Evolutionary conservation across 805 yeast genomes (phyloP), one percentile per base, ranked within the genome.

Genomic region (Kodamaea nitidulidarum): DNA sequence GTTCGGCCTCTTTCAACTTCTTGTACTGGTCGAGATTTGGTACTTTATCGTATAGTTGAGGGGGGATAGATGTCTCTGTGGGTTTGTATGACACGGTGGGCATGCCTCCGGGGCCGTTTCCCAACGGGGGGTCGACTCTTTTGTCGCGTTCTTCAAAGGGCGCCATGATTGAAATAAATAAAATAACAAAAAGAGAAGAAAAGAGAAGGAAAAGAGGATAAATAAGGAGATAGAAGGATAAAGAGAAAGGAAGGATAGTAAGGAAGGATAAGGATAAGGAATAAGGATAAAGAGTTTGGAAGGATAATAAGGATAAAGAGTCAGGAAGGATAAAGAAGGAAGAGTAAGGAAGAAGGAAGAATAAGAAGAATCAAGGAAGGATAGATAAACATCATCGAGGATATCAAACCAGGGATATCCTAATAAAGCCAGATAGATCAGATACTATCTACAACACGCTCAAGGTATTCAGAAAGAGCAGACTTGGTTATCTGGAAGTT

Each of bases 1-100:
- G 75, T 59, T 93, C 98, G n/a, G 90, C 87, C 7, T 84, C 88
- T 47, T 76, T 74, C 33, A 91, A 68, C 39, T 79, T 73, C 52
- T 83, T 76, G 60, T 85, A 86, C 41, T 80, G 66, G 14, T 73
- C 78, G n/a, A 87, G 80, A 52, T 87, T 86, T 5, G 91, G 88
- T 6, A 85, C 56, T 39, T 62, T 60, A 30, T 57, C 58, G 48
- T 66, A 65, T 32, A 69, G 54, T 15, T 46, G 48, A 1, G 60
- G 49, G 2, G 74, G 73, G 18, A 69, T 66, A 9, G 55, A 50
- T 21, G 63, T 60, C 28, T 68, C 73, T 3, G 68, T 67, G 8
- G 74, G 74, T 2, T 70, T 56, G 43, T 64, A 67, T n/a, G 71
- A 63, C 8, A 63, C 48, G 1, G 65, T 56, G 1, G 74, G 73